Evolutionary conservation across 345 rosid genomes (phyloP).

Genomic region (Luvunga scandens): DNA sequence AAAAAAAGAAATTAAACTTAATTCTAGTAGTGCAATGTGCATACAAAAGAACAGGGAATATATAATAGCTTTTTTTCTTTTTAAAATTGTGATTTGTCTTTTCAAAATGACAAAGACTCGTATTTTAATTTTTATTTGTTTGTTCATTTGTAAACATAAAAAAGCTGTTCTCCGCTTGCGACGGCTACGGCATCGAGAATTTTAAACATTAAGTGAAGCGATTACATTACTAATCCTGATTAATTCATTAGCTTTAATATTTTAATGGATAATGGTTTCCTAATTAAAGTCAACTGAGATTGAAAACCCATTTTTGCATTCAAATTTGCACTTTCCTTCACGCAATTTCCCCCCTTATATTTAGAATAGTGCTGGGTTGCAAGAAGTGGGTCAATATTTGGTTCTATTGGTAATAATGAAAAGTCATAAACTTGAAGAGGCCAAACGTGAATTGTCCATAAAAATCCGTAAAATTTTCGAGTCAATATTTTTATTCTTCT

Average conservation of each 20-base stretch:
- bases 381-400: not conserved
- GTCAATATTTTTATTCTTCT: no score
- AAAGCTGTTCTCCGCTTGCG: not conserved
- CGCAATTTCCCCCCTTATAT: constrained; percentile 15
- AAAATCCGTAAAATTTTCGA: no score
- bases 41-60: not conserved
- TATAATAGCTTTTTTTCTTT: not conserved
- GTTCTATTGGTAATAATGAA: no score
- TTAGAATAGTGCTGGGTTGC: no score
- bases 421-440: no score
- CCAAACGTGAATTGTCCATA: no score
- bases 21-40: not conserved
- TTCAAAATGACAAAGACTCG: not conserved
- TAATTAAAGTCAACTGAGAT: not conserved
- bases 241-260: not conserved
- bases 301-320: not conserved
- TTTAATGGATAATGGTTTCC: not conserved
- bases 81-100: not conserved
- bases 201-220: not conserved
- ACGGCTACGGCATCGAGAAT: not conserved
- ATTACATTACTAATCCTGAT: not conserved
- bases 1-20: no score
- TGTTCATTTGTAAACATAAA: not conserved
- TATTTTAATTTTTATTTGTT: not conserved
- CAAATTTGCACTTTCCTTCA: constrained; percentile 3